These are phyloP conservation scores for Metschnikowia cerradonensis DNA, from an alignment of 805 yeast species.

Conservation along the genomic window DNA sequence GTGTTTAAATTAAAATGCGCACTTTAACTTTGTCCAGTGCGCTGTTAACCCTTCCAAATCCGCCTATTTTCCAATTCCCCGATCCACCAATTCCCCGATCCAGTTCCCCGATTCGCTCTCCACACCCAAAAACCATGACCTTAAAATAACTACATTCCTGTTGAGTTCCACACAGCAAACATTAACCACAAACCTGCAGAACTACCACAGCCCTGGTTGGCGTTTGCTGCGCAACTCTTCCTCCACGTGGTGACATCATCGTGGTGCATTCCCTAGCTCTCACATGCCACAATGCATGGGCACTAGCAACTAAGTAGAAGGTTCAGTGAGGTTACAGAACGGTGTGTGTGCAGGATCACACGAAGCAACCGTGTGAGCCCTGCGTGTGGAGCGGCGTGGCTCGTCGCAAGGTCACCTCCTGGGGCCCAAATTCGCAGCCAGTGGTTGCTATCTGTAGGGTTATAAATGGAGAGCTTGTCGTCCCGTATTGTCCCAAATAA, in stretches of 20 bases:
- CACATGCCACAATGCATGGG: neutral
- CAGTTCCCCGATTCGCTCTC: no score
- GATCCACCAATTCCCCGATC: no score
- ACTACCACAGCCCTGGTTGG: neutral
- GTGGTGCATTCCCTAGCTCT: neutral
- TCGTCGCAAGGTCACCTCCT: neutral
- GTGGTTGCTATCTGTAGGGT: neutral
- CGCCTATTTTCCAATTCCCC: no score
- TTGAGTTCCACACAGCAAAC: no score
- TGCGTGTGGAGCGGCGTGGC: conserved; percentile 1
- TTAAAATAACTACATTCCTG: no score
- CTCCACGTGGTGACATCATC: conserved; percentile 1
- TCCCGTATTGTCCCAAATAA: neutral
- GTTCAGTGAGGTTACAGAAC: conserved; percentile 3
- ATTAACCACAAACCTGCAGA: neutral
- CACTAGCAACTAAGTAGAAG: neutral
- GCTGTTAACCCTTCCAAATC: no score
- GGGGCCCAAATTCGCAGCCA: conserved; percentile 4
- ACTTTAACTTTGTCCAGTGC: no score
- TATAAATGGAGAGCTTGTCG: neutral
- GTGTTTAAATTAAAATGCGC: no score
- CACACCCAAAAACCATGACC: no score
- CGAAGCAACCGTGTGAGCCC: conserved; percentile 5
- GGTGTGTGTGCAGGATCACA: neutral
- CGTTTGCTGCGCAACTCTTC: neutral